Percentiles rank a stretch among this genome's conserved stretches.
phyloP scores from a whole-genome alignment of 306 rosid species.

The Prunus mongolica region DNA sequence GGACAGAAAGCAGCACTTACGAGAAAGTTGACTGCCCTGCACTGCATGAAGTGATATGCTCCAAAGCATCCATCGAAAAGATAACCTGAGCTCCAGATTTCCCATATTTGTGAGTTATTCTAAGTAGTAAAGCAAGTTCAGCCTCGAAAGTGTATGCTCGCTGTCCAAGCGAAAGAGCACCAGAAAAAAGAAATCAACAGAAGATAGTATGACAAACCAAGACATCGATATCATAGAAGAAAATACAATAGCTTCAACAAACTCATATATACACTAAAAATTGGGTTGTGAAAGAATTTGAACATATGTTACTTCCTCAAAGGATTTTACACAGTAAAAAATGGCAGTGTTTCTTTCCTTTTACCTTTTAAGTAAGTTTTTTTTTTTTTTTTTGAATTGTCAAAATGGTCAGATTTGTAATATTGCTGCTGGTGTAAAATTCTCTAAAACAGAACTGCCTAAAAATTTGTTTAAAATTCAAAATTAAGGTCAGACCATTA shows the following conservation, averaged over 20 bases:
- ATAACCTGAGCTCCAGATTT: constrained; percentile 91
- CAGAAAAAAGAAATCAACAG: neutral
- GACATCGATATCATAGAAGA: neutral
- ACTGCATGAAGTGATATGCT: constrained; percentile 79
- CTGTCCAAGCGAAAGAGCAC: constrained; percentile 1
- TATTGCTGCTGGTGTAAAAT: neutral
- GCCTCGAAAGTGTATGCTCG: constrained; percentile 85
- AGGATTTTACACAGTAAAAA: neutral
- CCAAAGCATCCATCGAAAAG: constrained; percentile 74
- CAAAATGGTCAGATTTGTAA: neutral
- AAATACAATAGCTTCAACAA: neutral
- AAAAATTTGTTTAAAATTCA: neutral
- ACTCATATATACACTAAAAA: neutral
- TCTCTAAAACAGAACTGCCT: neutral
- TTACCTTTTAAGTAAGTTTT: neutral
- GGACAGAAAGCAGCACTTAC: constrained; percentile 34
- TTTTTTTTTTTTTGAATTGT: neutral
- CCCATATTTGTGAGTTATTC: constrained; percentile 86
- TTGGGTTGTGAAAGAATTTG: neutral
- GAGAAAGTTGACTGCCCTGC: constrained; percentile 63
- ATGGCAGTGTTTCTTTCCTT: neutral
- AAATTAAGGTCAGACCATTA: neutral
- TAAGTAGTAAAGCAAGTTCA: constrained; percentile 72
- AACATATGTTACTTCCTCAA: neutral
- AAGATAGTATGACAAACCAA: neutral